Conservation (phyloP, 78 protist genomes). For the Fonticula alba region DNA sequence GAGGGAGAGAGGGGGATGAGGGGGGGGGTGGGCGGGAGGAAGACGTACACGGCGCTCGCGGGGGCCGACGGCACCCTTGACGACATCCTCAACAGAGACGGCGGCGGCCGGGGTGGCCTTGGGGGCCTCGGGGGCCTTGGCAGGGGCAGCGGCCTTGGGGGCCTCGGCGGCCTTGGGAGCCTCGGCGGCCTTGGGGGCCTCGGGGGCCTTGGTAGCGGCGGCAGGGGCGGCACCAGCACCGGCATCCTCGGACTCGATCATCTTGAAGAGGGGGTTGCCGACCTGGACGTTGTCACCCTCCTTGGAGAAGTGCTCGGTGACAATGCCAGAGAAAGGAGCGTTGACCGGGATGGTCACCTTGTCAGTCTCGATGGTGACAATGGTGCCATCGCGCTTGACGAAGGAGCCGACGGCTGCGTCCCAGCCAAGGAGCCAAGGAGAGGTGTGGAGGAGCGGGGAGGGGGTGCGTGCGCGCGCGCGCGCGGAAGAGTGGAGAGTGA, state of each 20-base stretch:
- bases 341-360: conserved; percentile 64
- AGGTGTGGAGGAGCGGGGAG: neutral
- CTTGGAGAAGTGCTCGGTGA: conserved; percentile 28
- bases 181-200: neutral
- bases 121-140: neutral
- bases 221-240: conserved; percentile 6
- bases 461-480: too few species aligned
- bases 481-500: too few species aligned
- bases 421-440: neutral
- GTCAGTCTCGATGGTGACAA: conserved; percentile 63
- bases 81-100: too few species aligned
- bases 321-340: conserved; percentile 54
- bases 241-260: conserved; percentile 5
- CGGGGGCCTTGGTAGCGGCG: conserved; percentile 2
- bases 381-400: conserved; percentile 58
- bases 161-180: neutral
- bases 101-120: neutral
- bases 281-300: conserved; percentile 57
- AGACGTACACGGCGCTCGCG: neutral
- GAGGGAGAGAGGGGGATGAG: neutral
- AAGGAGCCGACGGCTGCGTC: conserved; percentile 38
- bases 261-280: conserved; percentile 30
- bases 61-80: too few species aligned
- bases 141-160: conserved; percentile 12
- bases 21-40: too few species aligned